Percentiles rank a stretch among this genome's conserved stretches.
Evolutionary conservation across 2,329 filamentous ascomycete genomes (phyloP).

Genomic region (Penicillium sclerotigenum): DNA sequence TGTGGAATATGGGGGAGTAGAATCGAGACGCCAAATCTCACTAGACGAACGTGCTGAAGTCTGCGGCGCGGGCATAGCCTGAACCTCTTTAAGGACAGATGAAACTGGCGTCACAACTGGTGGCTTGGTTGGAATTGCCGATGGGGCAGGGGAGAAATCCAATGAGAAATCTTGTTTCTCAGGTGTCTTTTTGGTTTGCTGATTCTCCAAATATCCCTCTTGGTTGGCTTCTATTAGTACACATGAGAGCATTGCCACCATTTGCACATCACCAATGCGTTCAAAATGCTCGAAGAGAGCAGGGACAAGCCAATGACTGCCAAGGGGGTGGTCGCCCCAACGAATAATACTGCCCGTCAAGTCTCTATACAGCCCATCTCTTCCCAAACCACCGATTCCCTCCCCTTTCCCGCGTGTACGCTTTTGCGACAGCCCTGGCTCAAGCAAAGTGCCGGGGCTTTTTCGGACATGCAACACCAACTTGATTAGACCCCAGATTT

Average conservation of each 20-base stretch:
- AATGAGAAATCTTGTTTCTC: slow-evolving; percentile 47
- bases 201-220: slow-evolving; percentile 34
- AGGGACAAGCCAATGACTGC: slow-evolving; percentile 54
- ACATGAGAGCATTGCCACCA: slow-evolving; percentile 64
- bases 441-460: slow-evolving; percentile 61
- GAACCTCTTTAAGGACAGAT: slow-evolving; percentile 33
- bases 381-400: slow-evolving; percentile 30
- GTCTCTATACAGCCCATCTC: slow-evolving; percentile 35
- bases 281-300: slow-evolving; percentile 60
- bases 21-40: slow-evolving; percentile 50
- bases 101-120: slow-evolving; percentile 37
- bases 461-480: slow-evolving; percentile 75
- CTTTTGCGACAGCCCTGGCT: slow-evolving; percentile 61
- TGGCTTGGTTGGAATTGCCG: slow-evolving; percentile 43
- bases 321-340: slow-evolving; percentile 59
- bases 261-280: slow-evolving; percentile 59
- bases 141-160: slow-evolving; percentile 46
- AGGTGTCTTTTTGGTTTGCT: slow-evolving; percentile 34
- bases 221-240: slow-evolving; percentile 53
- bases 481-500: slow-evolving; percentile 79
- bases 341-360: slow-evolving; percentile 47
- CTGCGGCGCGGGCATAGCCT: slow-evolving; percentile 34
- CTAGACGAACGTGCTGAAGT: slow-evolving; percentile 52
- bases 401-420: slow-evolving; percentile 30
- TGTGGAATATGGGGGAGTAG: slow-evolving; percentile 52